Base-by-base conservation (phyloP, 225 moss, liverwort and hornwort species). In the Rhytidiadelphus loreus region DNA sequence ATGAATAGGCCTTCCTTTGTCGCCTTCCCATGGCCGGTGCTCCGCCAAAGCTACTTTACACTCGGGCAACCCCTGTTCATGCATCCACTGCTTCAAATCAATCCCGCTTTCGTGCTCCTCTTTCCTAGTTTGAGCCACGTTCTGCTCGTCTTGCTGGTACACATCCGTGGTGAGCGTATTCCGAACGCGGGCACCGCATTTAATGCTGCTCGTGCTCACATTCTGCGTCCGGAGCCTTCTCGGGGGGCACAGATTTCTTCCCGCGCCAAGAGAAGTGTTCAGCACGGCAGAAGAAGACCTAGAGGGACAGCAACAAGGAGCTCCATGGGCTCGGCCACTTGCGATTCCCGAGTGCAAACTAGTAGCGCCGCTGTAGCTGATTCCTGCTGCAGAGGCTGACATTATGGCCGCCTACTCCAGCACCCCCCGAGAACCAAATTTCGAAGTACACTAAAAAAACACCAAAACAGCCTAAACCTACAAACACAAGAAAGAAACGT, bases 61-160 rank as follows among this genome's bases (percentile, higher is more conserved):
- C 61, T 95, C 93, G 17, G 95, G 96, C 83, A 97, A 88, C 16
- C 99, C 99, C 72, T 99, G 95, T 78, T 96, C 97, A 76, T 97
- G 96, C 99, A 99, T 99, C 99, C 99, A 99, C 87, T 99, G 94
- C 92, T 99, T 99, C 97, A 99, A 96, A 92, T 99, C 99, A 88
- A 93, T 92, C 30, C 94, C 96, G 77, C 94, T 94, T 80, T 93
- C 91, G 69, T 94, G 94, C 79, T 92, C 90, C 86, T 86, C 91
- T 92, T 94, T 90, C 91, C 90, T 95, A 88, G 90, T 92, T 90
- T 97, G 97, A 71, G 90, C 92, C 55, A 91, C 77, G 85, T 93
- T 91, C 81, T 97, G 93, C 86, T 92, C 95, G 72, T 96, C 92
- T 81, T 95, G 95, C 88, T 95, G 88, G 71, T 95, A 91, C 44